A percentile compares a stretch with the other conserved stretches of the same genome.
phyloP scores from a whole-genome alignment of 345 rosid species.

The Salix udensis region DNA sequence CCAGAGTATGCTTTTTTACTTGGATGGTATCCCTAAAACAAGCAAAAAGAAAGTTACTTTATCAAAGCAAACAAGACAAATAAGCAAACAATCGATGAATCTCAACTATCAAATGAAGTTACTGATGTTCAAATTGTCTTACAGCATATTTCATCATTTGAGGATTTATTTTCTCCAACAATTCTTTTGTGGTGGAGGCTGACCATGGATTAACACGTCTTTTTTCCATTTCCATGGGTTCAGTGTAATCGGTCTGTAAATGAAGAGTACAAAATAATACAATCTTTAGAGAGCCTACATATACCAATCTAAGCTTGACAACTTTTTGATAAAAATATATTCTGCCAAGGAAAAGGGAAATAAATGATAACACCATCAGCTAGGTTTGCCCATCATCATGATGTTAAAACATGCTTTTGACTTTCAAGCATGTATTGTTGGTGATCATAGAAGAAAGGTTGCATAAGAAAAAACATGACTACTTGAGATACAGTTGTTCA shows the following conservation, averaged over 20 bases:
- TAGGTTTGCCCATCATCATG: neutral
- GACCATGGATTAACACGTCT: slow-evolving; percentile 67
- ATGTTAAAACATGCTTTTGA: neutral
- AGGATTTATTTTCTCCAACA: slow-evolving; percentile 51
- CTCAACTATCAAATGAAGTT: neutral
- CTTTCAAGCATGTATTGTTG: neutral
- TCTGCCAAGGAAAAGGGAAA: neutral
- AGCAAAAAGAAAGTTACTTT: slow-evolving; percentile 14
- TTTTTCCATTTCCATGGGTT: slow-evolving; percentile 17
- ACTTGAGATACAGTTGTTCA: neutral
- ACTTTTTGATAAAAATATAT: neutral
- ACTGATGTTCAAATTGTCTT: slow-evolving; percentile 14
- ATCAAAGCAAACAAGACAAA: slow-evolving; percentile 3
- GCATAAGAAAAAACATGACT: neutral
- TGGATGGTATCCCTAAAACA: slow-evolving; percentile 67
- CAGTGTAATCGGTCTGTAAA: slow-evolving; percentile 43
- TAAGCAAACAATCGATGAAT: slow-evolving; percentile 10
- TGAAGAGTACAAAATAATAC: neutral
- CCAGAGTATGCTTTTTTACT: slow-evolving; percentile 64
- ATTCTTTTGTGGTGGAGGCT: slow-evolving; percentile 39
- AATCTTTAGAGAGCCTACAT: slow-evolving; percentile 2
- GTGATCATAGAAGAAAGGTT: neutral
- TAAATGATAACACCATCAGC: neutral
- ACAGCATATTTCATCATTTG: slow-evolving; percentile 58
- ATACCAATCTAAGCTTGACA: neutral